phyloP scores from a whole-genome alignment of 495 filamentous ascomycete genomes.

The Platismatia glauca region DNA sequence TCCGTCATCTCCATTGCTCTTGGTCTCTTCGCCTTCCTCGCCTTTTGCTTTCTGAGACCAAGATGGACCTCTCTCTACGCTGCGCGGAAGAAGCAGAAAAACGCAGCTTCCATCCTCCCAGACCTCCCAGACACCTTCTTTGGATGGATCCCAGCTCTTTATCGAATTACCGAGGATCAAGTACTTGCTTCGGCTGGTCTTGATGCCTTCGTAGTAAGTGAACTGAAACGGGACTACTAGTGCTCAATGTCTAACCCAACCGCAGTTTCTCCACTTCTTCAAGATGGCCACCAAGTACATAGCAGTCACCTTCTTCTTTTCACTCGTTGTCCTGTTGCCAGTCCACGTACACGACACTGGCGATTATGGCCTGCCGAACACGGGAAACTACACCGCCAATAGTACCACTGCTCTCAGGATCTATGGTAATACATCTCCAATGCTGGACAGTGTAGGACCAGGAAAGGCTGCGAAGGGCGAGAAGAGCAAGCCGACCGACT shows the following conservation, averaged over 20 bases:
- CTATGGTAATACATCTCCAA: not conserved
- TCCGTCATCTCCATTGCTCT: constrained; percentile 48
- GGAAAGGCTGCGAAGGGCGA: constrained; percentile 3
- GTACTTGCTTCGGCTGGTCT: constrained; percentile 83
- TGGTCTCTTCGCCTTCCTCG: constrained; percentile 50
- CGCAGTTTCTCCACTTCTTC: constrained; percentile 84
- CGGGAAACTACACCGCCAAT: constrained; percentile 18
- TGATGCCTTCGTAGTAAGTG: constrained; percentile 87
- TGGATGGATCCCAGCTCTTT: constrained; percentile 90
- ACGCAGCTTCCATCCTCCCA: constrained; percentile 65
- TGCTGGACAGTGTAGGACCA: not conserved
- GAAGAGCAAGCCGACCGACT: constrained; percentile 13
- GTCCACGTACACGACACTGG: constrained; percentile 66
- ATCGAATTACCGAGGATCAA: constrained; percentile 79
- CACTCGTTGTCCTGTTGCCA: constrained; percentile 70
- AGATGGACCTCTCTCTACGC: constrained; percentile 92
- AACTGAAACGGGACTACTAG: not conserved
- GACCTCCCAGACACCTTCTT: constrained; percentile 79
- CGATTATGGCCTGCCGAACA: constrained; percentile 35
- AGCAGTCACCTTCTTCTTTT: constrained; percentile 66
- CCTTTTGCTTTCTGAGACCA: constrained; percentile 69
- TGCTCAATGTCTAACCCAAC: not conserved
- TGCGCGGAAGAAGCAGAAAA: constrained; percentile 64
- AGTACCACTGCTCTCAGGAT: constrained; percentile 8
- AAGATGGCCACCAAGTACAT: constrained; percentile 86